Conservation (phyloP, 352 stramenopile species). For the Aphanomyces stellatus region DNA sequence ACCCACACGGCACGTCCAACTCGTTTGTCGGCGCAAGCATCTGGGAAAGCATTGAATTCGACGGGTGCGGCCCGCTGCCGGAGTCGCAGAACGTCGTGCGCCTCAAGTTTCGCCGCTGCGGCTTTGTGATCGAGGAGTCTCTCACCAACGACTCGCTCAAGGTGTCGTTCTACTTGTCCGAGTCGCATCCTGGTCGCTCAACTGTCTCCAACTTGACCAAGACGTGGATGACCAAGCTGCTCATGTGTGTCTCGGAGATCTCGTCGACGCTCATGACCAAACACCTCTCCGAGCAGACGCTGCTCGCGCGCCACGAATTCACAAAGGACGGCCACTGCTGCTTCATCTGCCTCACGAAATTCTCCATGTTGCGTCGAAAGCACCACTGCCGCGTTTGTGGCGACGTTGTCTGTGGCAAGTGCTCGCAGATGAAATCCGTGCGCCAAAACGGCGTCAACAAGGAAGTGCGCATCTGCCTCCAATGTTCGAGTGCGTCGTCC, state of each 20-base stretch:
- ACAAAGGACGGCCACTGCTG: conserved; percentile 65
- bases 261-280: conserved; percentile 54
- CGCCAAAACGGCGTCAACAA: conserved; percentile 53
- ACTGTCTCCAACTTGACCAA: conserved; percentile 63
- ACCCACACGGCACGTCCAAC: conserved; percentile 34
- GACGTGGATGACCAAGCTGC: conserved; percentile 77
- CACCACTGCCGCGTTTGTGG: conserved; percentile 80
- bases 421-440: conserved; percentile 68
- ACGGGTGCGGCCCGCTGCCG: conserved; percentile 60
- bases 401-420: conserved; percentile 79
- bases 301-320: conserved; percentile 71
- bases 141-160: conserved; percentile 43
- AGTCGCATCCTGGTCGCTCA: conserved; percentile 61
- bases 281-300: conserved; percentile 44
- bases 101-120: conserved; percentile 64
- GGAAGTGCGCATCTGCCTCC: conserved; percentile 66
- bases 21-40: conserved; percentile 65
- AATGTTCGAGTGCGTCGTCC: conserved; percentile 52
- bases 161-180: conserved; percentile 65
- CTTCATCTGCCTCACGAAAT: conserved; percentile 63
- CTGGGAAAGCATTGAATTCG: conserved; percentile 80
- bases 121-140: conserved; percentile 71
- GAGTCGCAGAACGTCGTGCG: conserved; percentile 72
- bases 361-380: conserved; percentile 69
- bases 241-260: conserved; percentile 60